Evolutionary conservation across 2,329 filamentous ascomycete species (phyloP).

Genomic region (Dactylellina parvicollis): DNA sequence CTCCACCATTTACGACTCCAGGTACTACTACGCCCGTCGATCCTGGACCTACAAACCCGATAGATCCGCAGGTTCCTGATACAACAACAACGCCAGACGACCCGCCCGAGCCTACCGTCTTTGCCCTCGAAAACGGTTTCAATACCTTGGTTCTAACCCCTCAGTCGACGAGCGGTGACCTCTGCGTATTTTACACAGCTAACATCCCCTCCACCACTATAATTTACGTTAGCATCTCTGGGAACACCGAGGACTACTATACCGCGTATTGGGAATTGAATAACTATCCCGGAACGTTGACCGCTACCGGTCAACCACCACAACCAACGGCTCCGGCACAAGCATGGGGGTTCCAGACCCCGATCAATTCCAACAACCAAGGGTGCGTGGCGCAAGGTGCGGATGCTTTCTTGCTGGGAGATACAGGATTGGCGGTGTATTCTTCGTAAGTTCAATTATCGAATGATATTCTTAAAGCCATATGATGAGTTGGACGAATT

Average conservation of each 20-base stretch:
- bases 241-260: constrained; percentile 9
- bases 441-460: constrained; percentile 37
- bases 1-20: not conserved
- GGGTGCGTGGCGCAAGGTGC: constrained; percentile 3
- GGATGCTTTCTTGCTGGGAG: constrained; percentile 7
- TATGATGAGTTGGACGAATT: no score
- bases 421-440: constrained; percentile 3
- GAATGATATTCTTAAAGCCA: no score
- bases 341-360: constrained; percentile 3
- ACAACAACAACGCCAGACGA: not conserved
- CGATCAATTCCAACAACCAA: not conserved
- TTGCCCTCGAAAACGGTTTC: constrained; percentile 31
- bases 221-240: constrained; percentile 19
- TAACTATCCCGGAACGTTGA: not conserved
- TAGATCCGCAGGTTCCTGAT: not conserved
- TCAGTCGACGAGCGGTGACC: constrained; percentile 8
- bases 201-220: constrained; percentile 16
- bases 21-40: not conserved
- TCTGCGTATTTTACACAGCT: not conserved
- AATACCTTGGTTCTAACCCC: constrained; percentile 21
- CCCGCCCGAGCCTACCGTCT: not conserved
- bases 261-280: constrained; percentile 30
- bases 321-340: not conserved
- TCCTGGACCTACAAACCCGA: not conserved
- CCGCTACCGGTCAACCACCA: not conserved